Evolutionary conservation across 257 asterid genomes (phyloP).

Genomic region (Verbena officinalis): DNA sequence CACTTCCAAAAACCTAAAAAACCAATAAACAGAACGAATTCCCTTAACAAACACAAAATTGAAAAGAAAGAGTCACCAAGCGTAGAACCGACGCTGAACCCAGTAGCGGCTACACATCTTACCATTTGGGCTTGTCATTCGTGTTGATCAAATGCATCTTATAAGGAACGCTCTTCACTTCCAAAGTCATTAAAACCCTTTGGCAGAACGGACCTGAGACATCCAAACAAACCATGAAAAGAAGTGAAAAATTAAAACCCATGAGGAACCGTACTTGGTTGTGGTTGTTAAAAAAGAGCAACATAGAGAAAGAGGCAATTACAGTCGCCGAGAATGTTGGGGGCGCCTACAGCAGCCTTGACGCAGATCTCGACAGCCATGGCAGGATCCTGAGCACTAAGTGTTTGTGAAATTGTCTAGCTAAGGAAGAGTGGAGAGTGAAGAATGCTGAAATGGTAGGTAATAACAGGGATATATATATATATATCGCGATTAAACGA

Average conservation of each 20-base stretch:
- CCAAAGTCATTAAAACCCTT: slow-evolving; percentile 68
- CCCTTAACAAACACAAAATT: not conserved
- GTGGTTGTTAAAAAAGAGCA: not conserved
- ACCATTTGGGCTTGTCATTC: slow-evolving; percentile 76
- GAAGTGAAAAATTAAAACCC: not conserved
- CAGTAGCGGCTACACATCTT: not conserved
- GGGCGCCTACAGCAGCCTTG: slow-evolving; percentile 75
- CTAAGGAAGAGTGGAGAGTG: not conserved
- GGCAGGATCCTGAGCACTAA: slow-evolving; percentile 5
- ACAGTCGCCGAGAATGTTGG: slow-evolving; percentile 75
- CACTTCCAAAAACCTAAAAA: slow-evolving; percentile 65
- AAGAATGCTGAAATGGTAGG: not conserved
- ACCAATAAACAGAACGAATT: not conserved
- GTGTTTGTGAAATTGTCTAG: not conserved
- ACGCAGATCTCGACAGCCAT: slow-evolving; percentile 80
- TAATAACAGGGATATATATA: too few relatives aligned
- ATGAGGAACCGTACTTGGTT: not conserved
- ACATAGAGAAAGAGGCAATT: slow-evolving; percentile 21
- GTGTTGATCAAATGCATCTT: slow-evolving; percentile 55
- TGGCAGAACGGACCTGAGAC: slow-evolving; percentile 73
- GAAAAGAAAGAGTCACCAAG: not conserved
- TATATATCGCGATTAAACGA: not conserved
- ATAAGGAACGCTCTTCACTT: slow-evolving; percentile 70
- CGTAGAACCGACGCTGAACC: not conserved
- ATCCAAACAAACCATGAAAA: slow-evolving; percentile 11